Base-by-base conservation (phyloP, 345 rosid species). In the Arabidopsis thaliana region DNA sequence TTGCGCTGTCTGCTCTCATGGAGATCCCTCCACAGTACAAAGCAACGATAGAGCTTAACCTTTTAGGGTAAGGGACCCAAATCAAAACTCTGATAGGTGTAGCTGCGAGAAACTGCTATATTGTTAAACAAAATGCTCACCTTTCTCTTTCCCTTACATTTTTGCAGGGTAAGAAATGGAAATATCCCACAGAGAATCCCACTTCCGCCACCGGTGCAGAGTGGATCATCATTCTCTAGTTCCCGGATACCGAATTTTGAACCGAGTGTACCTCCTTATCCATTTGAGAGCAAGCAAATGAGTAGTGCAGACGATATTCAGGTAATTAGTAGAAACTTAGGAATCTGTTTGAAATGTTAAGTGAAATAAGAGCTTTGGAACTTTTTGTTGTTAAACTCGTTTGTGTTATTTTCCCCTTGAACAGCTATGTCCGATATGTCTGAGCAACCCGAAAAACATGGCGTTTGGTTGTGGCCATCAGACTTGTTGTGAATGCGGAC, bases 401-500 rank as follows among this genome's bases (percentile, higher is more conserved):
- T 30, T 34, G 53, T 40, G 13, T 2, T 2, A n/a, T 6, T 59
- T 71, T 46, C 44, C 34, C 41, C 50, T 13, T 46, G 57, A 68
- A 49, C 93, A 94, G 98, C 77, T 90, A 61, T 94, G 98, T 70
- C 87, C 95, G 48, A 87, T 94, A 77, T 94, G 98, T 84, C 83
- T 91, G 16, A 83, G 78, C 68, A 84, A 89, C 71, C 59, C 75
- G 4, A 94, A 87, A 72, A 82, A 91, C 82, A 90, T 94, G 98
- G 98, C 98, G 50, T 94, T 94, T 57, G 97, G 97, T 48, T 94
- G 98, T 16, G 98, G 98, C 28, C 98, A 94, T 84, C 98, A 93
- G 94, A 93, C 96, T 4, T 93, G 97, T 78, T 91, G 91, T 22
- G 93, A 85, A 33, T 93, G 98, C 45, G 97, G 94, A 59, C 84